phyloP scores from a whole-genome alignment of 257 asterid genomes.

The Solanum sparsipilum region DNA sequence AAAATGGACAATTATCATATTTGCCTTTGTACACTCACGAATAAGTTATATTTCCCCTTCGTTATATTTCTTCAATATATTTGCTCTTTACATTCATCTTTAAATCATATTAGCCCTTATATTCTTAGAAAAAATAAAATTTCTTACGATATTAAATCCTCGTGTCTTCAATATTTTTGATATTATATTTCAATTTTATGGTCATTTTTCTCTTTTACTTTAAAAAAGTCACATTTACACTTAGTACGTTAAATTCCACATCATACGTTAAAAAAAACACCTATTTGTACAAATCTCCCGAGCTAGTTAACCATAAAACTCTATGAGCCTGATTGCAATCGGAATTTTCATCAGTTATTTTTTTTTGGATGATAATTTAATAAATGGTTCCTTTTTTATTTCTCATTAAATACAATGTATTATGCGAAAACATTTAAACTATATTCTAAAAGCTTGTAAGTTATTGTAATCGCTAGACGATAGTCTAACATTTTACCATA shows the following conservation, averaged over 20 bases:
- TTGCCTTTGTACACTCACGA: not conserved
- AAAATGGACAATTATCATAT: not conserved
- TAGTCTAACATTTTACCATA: not conserved
- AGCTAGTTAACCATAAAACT: not conserved
- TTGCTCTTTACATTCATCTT: not conserved
- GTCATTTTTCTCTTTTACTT: not conserved
- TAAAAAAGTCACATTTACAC: too few species aligned
- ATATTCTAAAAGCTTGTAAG: not conserved
- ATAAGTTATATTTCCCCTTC: not conserved
- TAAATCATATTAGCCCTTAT: not conserved
- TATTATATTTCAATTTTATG: too few species aligned
- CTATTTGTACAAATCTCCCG: not conserved
- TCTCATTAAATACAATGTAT: not conserved
- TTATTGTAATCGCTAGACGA: not conserved
- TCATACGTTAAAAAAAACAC: not conserved
- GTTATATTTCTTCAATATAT: not conserved
- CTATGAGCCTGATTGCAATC: not conserved
- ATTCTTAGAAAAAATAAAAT: too few species aligned
- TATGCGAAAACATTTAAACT: not conserved
- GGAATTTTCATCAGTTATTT: not conserved
- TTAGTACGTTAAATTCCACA: not conserved
- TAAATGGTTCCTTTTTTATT: not conserved
- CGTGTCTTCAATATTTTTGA: too few species aligned
- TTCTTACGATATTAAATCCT: too few species aligned
- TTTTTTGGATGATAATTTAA: not conserved